Percentiles rank a stretch among this genome's conserved stretches.
Evolutionary conservation across 805 yeast species (phyloP).

Genomic region (Sugiyamaella boreocaroliniensis): DNA sequence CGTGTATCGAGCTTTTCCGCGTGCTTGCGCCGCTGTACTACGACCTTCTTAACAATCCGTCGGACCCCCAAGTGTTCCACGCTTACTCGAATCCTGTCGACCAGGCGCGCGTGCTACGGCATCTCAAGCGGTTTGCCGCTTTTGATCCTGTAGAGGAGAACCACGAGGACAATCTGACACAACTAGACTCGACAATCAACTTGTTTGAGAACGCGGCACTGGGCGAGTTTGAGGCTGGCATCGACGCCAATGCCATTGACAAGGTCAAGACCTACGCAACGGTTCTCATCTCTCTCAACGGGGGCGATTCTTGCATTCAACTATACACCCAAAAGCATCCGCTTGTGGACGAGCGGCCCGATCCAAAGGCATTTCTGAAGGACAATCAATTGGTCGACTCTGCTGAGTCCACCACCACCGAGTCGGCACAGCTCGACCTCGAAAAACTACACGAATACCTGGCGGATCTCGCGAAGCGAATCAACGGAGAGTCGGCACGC

Average conservation of each 20-base stretch:
- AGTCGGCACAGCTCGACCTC: conserved; percentile 16
- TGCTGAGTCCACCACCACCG: not conserved
- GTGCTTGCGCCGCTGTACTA: conserved; percentile 39
- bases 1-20: conserved; percentile 27
- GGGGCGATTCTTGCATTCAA: conserved; percentile 29
- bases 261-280: conserved; percentile 31
- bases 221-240: conserved; percentile 57
- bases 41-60: conserved; percentile 38
- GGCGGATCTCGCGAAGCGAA: conserved; percentile 29
- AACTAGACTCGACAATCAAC: conserved; percentile 52
- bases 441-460: conserved; percentile 16
- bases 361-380: conserved; percentile 1
- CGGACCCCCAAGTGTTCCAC: conserved; percentile 41
- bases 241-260: conserved; percentile 41
- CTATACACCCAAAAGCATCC: conserved; percentile 25
- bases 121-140: conserved; percentile 37
- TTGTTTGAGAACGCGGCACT: conserved; percentile 66
- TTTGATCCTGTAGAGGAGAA: conserved; percentile 29
- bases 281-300: conserved; percentile 31
- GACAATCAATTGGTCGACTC: conserved; percentile 1
- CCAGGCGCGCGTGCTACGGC: conserved; percentile 42
- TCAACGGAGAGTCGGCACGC: conserved; percentile 35
- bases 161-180: conserved; percentile 31
- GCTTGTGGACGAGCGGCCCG: conserved; percentile 10
- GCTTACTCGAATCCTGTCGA: conserved; percentile 45